phyloP scores from a whole-genome alignment of 306 rosid species.

The Gynostemma pentaphyllum region DNA sequence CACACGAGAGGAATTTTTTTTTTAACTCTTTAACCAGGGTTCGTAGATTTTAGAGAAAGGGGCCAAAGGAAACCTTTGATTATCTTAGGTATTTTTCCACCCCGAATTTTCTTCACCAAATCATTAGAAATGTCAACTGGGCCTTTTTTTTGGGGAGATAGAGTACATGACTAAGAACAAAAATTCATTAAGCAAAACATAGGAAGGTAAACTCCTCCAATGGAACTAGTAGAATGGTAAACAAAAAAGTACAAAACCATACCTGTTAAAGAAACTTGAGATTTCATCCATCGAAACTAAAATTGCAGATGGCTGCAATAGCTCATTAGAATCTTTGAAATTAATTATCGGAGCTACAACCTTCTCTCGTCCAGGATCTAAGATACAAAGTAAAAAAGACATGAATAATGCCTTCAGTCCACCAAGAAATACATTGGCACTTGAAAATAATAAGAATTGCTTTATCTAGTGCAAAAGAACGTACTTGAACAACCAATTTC shows the following conservation, averaged over 20 bases:
- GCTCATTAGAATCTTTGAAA: slow-evolving; percentile 29
- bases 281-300: slow-evolving; percentile 57
- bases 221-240: not conserved
- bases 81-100: not conserved
- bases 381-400: slow-evolving; percentile 3
- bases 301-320: slow-evolving; percentile 50
- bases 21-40: not conserved
- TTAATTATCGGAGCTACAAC: slow-evolving; percentile 67
- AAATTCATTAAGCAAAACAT: too few relatives aligned
- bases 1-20: not conserved
- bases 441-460: slow-evolving; percentile 3
- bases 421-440: not conserved
- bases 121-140: too few relatives aligned
- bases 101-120: not conserved
- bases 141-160: too few relatives aligned
- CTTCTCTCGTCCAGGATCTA: slow-evolving; percentile 85
- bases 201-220: too few relatives aligned
- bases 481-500: slow-evolving; percentile 83
- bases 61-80: not conserved
- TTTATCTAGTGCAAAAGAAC: slow-evolving; percentile 10
- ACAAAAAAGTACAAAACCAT: slow-evolving; percentile 7
- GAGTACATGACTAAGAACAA: too few relatives aligned
- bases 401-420: slow-evolving; percentile 7
- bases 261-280: slow-evolving; percentile 60
- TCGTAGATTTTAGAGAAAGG: not conserved